Evolutionary conservation across 225 moss, liverwort and hornwort genomes (phyloP).

Genomic region (Asterella californica): DNA sequence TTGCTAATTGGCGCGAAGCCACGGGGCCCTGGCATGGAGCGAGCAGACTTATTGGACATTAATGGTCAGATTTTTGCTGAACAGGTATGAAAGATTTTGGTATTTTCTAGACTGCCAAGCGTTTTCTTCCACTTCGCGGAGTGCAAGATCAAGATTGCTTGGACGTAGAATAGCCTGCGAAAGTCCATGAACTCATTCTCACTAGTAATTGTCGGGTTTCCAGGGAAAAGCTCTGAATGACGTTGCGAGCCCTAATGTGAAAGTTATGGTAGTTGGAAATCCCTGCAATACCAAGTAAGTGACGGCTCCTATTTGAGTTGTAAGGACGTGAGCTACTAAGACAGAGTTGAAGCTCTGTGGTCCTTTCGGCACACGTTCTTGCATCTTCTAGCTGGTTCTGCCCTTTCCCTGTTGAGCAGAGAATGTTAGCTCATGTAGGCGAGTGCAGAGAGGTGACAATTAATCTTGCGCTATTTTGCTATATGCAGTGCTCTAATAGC

Average conservation of each 20-base stretch:
- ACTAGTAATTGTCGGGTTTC: background rate
- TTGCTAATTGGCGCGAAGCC: slow-evolving; percentile 93
- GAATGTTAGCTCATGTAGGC: background rate
- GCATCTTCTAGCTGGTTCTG: background rate
- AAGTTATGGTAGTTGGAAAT: slow-evolving; percentile 92
- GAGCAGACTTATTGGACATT: slow-evolving; percentile 76
- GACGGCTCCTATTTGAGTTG: background rate
- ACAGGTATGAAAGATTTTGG: slow-evolving; percentile 39
- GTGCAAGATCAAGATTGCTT: background rate
- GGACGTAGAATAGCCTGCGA: background rate
- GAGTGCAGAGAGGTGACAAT: background rate
- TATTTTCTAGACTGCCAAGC: background rate
- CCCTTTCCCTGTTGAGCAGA: background rate
- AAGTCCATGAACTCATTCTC: background rate
- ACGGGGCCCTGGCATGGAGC: slow-evolving; percentile 87
- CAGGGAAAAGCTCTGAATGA: slow-evolving; percentile 70
- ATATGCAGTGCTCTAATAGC: slow-evolving; percentile 68
- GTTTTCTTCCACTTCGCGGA: background rate
- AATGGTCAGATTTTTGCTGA: slow-evolving; percentile 83
- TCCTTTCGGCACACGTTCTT: background rate
- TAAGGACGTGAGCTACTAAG: background rate
- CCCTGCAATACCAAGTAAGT: slow-evolving; percentile 92
- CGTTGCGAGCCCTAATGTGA: slow-evolving; percentile 76
- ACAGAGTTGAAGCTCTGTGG: background rate
- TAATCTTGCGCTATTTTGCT: background rate